Base-by-base conservation (phyloP, 2,329 filamentous ascomycete species). In the Cadophora luteo-olivacea region DNA sequence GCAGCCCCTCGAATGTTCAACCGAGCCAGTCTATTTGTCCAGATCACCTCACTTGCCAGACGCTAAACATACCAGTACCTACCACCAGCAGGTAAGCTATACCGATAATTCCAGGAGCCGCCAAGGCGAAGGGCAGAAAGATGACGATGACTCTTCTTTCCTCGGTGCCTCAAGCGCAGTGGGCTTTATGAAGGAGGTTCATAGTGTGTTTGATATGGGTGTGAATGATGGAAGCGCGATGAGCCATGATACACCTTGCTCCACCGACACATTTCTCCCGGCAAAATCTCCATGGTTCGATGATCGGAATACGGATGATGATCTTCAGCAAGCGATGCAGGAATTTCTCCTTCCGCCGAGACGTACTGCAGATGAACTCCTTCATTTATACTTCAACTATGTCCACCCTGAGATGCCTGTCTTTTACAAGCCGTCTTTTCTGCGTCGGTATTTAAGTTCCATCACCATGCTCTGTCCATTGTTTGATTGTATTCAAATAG, bases 341-440 rank as follows among this genome's bases (percentile, higher is more conserved):
- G 41, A 45, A 14, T 45, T 16, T 45, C 14, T 45, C 5, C 41
- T 45, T 14, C 41, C 41, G 12, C 49, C 49, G 22, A 51, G 22
- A 51, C 49, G 49, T 25, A 51, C 49, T 51, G 49, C 49, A 14
- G 49, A 51, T 51, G 49, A 51, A 51, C 49, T 51, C n/a, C 49
- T 51, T 14, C 49, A 51, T 25, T 51, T 51, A 4, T 51, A 51
- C 49, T 51, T 51, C 22, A 51, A 51, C 24, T 7, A 25, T 25
- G 49, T 51, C 8, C 49, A 51, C n/a, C 49, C 49, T 24, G 49
- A 51, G 49, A 51, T 51, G 49, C 49, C 49, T 25, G 49, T 51
- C n/a, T 51, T 51, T 51, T 25, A 51, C 7, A 51, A 51, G 49
- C 49, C 49, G 22, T 24, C n/a, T 11, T 51, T 51, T 51, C 22